These are phyloP conservation scores for Panicum miliaceum DNA, from an alignment of 176 grass and related monocot species.

Conservation along the genomic window DNA sequence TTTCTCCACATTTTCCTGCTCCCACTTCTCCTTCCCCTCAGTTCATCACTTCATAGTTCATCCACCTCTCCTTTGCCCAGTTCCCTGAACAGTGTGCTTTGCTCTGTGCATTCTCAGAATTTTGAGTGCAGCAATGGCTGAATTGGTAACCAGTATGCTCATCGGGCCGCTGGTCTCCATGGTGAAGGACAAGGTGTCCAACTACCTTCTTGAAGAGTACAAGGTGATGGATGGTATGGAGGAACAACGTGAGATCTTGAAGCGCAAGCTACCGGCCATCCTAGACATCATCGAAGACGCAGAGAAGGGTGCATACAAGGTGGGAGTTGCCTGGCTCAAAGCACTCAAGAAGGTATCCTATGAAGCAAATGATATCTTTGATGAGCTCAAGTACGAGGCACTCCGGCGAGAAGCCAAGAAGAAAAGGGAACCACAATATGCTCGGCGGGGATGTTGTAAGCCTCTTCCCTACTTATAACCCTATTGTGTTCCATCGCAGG, in stretches of 20 bases:
- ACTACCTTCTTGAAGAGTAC: not conserved
- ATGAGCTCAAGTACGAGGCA: slow-evolving; percentile 1
- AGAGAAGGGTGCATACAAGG: not conserved
- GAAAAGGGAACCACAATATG: not conserved
- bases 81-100: not conserved
- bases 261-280: not conserved
- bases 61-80: not conserved
- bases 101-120: not conserved
- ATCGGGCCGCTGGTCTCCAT: slow-evolving; percentile 9
- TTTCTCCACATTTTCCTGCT: not conserved
- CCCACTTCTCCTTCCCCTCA: not conserved
- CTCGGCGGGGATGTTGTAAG: not conserved
- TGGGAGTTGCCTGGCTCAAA: not conserved
- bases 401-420: slow-evolving; percentile 24
- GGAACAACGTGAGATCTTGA: not conserved
- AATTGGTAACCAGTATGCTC: not conserved
- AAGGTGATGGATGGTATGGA: slow-evolving; percentile 15
- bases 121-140: not conserved
- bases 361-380: slow-evolving; percentile 3
- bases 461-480: not conserved
- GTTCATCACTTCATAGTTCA: not conserved
- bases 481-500: slow-evolving; percentile 17
- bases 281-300: not conserved
- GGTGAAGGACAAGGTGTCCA: not conserved
- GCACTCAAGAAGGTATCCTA: not conserved